Evolutionary conservation across 1,284 basidiomycete genomes (phyloP), one percentile per base, ranked within the genome.

Genomic region (Singerocomus inundabilis): DNA sequence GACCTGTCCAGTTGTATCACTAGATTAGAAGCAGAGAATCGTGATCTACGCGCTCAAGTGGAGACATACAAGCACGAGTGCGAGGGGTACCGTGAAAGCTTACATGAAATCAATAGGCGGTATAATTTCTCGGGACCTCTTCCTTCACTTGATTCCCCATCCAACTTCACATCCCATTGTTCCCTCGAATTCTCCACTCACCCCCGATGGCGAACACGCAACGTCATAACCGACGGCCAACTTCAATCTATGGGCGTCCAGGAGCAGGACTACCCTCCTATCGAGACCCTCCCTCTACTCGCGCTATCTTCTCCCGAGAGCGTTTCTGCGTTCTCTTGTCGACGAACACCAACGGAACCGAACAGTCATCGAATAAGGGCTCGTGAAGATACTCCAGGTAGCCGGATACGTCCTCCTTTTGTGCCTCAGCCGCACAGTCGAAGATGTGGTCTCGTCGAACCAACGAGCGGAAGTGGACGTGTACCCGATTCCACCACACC

Each of bases 11-110:
- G n/a, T 43, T 60, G 56, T 49, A 57, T 63, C 30, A 33, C 29
- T 26, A 62, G n/a, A 52, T 48, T 63, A 47, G 41, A 67, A 46
- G 42, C 45, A 6, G 51, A 64, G 33, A 64, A 55, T 7, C 32
- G 21, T 33, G 36, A 52, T 9, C 31, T 63, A 16, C 52, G 34
- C 29, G 21, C 30, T 33, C 44, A 49, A 42, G 31, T 11, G 29
- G 58, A 66, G 30, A 33, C 13, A 15, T 37, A 40, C 36, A 53
- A 51, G 26, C 37, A 32, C 21, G 47, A 64, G 8, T 24, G 41
- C 35, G 44, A 60, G 11, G 10, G 4, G 24, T 41, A 35, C 21
- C 56, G 36, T 21, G 50, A 57, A 21, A 51, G 2, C 28, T 13
- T 67, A 2, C 39, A 52, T 26, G 59, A 60, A 32, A 48, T 66